Conservation (phyloP, 331 rosid species). For the Acacia concinna region DNA sequence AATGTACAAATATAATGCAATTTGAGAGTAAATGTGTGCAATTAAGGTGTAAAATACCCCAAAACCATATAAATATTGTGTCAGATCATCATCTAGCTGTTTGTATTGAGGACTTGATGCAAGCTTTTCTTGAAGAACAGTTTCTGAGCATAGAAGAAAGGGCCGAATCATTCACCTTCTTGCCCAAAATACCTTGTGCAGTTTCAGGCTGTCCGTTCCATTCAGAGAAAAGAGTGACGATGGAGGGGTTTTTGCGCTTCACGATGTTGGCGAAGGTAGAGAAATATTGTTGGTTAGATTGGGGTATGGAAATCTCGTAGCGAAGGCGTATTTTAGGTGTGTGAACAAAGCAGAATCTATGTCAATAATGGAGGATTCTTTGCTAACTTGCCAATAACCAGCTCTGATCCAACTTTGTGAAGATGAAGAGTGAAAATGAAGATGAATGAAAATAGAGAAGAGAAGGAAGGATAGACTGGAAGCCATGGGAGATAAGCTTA, state of each 20-base stretch:
- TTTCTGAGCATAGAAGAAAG: constrained; percentile 24
- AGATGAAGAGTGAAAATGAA: background rate
- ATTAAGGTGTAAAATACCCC: too few relatives aligned
- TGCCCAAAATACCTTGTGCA: constrained; percentile 21
- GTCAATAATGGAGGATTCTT: constrained; percentile 19
- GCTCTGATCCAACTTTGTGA: constrained; percentile 39
- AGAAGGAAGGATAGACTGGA: background rate
- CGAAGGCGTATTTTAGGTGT: constrained; percentile 42
- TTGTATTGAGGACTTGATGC: constrained; percentile 40
- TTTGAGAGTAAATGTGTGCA: too few relatives aligned
- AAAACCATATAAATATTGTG: too few relatives aligned
- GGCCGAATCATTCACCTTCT: background rate
- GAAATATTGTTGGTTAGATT: constrained; percentile 20
- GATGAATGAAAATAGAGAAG: constrained; percentile 11
- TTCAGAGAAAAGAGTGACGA: constrained; percentile 35
- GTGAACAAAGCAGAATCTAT: constrained; percentile 44
- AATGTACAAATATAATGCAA: too few relatives aligned
- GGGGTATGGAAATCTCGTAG: constrained; percentile 34
- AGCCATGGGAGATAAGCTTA: constrained; percentile 35
- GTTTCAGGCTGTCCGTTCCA: constrained; percentile 33
- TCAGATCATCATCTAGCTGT: constrained; percentile 32
- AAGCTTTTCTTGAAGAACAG: constrained; percentile 26
- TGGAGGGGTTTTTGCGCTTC: constrained; percentile 34
- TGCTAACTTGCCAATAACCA: constrained; percentile 36
- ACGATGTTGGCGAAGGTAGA: constrained; percentile 37